phyloP scores from a whole-genome alignment of 257 asterid genomes.

The Nemophila menziesii region DNA sequence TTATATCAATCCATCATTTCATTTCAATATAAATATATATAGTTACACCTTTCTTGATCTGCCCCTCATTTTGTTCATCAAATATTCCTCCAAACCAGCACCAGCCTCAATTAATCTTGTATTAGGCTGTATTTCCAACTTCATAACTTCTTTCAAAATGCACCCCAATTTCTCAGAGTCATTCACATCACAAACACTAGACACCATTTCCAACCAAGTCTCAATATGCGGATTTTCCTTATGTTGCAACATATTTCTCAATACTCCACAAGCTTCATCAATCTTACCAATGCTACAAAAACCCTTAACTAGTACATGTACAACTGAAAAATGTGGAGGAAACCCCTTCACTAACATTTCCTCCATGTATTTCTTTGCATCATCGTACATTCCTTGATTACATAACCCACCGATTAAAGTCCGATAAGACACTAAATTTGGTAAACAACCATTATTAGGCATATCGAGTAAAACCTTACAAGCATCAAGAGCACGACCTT shows the following conservation, averaged over 20 bases:
- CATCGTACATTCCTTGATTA: constrained; percentile 59
- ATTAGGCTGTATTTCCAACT: constrained; percentile 48
- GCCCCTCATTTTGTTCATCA: constrained; percentile 36
- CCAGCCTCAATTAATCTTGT: constrained; percentile 60
- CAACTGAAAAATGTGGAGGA: constrained; percentile 56
- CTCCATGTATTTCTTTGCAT: constrained; percentile 44
- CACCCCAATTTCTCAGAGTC: constrained; percentile 22
- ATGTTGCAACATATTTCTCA: constrained; percentile 34
- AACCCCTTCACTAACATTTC: constrained; percentile 53
- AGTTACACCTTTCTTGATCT: constrained; percentile 26
- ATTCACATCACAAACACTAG: constrained; percentile 38
- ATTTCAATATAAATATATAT: no score
- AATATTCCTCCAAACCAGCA: constrained; percentile 47
- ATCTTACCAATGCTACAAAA: constrained; percentile 46
- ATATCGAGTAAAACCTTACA: constrained; percentile 81
- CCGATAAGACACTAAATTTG: constrained; percentile 64
- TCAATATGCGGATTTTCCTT: constrained; percentile 45
- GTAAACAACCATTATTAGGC: constrained; percentile 70
- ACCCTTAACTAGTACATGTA: constrained; percentile 48
- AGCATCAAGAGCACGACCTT: constrained; percentile 67
- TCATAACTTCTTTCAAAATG: constrained; percentile 31
- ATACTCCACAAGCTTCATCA: constrained; percentile 68
- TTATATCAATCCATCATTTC: not conserved
- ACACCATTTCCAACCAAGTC: constrained; percentile 66
- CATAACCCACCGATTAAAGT: constrained; percentile 64